A percentile compares a stretch with the other conserved stretches of the same genome.
Conservation (phyloP, 2,329 filamentous ascomycete species). For the Curvularia lunata region DNA sequence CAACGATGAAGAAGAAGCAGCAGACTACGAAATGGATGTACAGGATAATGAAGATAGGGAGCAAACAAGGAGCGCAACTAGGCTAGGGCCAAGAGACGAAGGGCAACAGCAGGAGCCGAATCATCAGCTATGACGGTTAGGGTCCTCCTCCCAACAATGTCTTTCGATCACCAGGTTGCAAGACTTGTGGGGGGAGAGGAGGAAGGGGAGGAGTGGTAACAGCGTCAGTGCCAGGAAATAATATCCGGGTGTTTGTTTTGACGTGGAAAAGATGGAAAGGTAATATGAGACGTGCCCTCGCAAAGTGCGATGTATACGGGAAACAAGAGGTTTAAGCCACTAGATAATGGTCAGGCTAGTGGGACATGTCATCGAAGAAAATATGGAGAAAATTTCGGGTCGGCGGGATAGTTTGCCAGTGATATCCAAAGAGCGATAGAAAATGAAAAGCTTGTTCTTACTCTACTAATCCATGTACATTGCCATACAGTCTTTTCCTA, state of each 20-base stretch:
- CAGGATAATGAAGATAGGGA: background rate
- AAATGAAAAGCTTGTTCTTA: background rate
- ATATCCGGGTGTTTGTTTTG: background rate
- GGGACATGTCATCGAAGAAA: background rate
- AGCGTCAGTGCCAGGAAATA: background rate
- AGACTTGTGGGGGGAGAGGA: conserved; percentile 37
- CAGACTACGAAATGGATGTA: background rate
- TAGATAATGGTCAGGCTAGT: background rate
- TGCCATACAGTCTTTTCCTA: background rate
- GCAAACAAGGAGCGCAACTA: background rate
- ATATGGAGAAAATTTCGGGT: background rate
- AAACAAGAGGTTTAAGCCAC: background rate
- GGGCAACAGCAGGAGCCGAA: background rate
- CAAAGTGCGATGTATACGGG: background rate
- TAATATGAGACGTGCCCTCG: background rate
- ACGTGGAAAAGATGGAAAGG: background rate
- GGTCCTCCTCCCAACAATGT: conserved; percentile 27
- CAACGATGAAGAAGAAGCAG: conserved; percentile 16
- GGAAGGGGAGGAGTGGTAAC: background rate
- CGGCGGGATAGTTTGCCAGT: too few species aligned
- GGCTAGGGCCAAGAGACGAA: background rate
- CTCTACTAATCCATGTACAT: background rate
- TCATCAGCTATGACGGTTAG: conserved; percentile 33
- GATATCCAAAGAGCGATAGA: background rate
- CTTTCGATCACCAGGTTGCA: conserved; percentile 33